Evolutionary conservation across 495 filamentous ascomycete species (phyloP), one percentile per base, ranked within the genome.

Genomic region (Hypoxylon rickii): DNA sequence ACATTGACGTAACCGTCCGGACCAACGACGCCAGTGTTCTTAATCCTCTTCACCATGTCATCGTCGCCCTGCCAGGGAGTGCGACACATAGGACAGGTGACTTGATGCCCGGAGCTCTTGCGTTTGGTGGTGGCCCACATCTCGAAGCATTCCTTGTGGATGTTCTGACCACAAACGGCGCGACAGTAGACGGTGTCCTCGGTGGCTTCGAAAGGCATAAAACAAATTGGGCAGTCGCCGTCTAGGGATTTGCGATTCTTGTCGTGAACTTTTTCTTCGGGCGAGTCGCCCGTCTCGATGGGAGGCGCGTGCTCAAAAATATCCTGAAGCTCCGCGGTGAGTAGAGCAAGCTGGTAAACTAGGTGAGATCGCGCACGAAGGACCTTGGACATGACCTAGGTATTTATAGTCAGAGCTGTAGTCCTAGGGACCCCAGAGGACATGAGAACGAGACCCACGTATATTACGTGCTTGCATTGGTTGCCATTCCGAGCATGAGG

Each of bases 161-260:
- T 77, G 57, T 94, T 92, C 67, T 92, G 89, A 1, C 88, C 89
- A 61, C 89, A 94, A 0, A 83, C 78, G 2, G 82, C 80, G 45
- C 82, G 82, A 66, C 89, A 94, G 76, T 84, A 92, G 1, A 90
- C 81, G 12, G 86, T 78, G 0, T 76, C 69, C 49, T 88, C 85
- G 3, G 74, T 72, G 3, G 20, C 55, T 37, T 84, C 77, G 57
- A 91, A 83, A 36, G 88, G 83, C 58, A 75, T 83, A 63, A 86
- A 90, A 68, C 89, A 93, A 64, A 95, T 89, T 0, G 88, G 87
- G 56, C 89, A 93, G 57, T 93, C 87, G 11, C 85, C 89, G 24
- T 91, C 87, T 2, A 81, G 37, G 5, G 72, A 63, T 58, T 80
- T 81, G 22, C 77, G 68, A 16, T 74, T 76, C 37, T 66, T 67